Conservation (phyloP, 805 yeast genomes). For the Starmera amethionina region DNA sequence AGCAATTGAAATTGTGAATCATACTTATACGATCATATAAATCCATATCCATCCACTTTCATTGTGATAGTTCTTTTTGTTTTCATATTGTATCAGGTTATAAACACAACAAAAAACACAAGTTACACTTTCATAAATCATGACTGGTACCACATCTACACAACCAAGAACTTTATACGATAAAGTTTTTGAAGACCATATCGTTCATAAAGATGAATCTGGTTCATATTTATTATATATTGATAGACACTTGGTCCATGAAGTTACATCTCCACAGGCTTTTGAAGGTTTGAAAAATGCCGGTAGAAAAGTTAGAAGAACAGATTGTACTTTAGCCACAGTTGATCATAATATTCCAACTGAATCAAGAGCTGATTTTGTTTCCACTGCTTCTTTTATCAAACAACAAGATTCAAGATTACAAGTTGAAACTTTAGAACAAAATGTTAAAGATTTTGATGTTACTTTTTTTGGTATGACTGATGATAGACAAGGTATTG, state of each 20-base stretch:
- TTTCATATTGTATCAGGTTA: no score
- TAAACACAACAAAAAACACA: background rate
- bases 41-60: no score
- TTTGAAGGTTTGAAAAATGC: conserved; percentile 91
- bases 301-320: conserved; percentile 81
- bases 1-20: no score
- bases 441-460: conserved; percentile 83
- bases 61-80: no score
- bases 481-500: conserved; percentile 94
- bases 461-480: conserved; percentile 92
- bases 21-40: no score
- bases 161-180: conserved; percentile 79
- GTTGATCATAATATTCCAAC: conserved; percentile 98
- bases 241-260: conserved; percentile 96
- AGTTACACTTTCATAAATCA: conserved; percentile 2
- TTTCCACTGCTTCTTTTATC: conserved; percentile 68
- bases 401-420: conserved; percentile 85
- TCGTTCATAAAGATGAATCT: conserved; percentile 81
- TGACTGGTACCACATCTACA: conserved; percentile 19
- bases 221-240: conserved; percentile 84
- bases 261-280: conserved; percentile 98
- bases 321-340: conserved; percentile 88
- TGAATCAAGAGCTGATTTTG: conserved; percentile 68
- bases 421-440: conserved; percentile 87
- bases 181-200: conserved; percentile 90